Evolutionary conservation across 768 basidiomycete species (phyloP).

Genomic region (Panaeolus cyanescens): DNA sequence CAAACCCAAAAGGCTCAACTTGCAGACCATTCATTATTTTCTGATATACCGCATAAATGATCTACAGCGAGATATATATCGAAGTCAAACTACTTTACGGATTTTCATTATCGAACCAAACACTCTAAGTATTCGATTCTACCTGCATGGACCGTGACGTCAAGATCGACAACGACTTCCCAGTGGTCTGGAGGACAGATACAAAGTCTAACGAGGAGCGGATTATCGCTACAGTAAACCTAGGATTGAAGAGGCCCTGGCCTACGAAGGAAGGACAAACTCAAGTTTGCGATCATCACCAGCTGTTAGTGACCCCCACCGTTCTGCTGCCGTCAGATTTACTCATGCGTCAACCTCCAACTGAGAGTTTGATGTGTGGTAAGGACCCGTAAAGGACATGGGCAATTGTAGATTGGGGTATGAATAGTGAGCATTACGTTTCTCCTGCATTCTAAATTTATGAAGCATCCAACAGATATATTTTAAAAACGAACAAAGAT

Average conservation of each 20-base stretch:
- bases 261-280: neutral
- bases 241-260: neutral
- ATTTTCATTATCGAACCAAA: neutral
- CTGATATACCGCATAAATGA: neutral
- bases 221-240: neutral
- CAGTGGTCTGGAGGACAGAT: neutral
- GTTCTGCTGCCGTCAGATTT: neutral
- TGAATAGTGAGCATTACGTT: too few species aligned
- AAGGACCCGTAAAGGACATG: too few species aligned
- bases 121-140: neutral
- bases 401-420: too few species aligned
- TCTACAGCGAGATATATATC: neutral
- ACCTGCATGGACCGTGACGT: too few species aligned
- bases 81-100: neutral
- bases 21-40: neutral
- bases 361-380: neutral
- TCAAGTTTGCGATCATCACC: neutral
- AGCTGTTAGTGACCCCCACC: neutral
- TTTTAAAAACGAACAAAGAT: neutral
- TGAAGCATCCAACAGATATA: too few species aligned
- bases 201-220: neutral
- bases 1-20: too few species aligned
- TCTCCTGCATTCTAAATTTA: too few species aligned
- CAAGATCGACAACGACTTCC: neutral
- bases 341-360: neutral